phyloP scores from a whole-genome alignment of 176 grass and related monocot species.

The Triticum urartu region DNA sequence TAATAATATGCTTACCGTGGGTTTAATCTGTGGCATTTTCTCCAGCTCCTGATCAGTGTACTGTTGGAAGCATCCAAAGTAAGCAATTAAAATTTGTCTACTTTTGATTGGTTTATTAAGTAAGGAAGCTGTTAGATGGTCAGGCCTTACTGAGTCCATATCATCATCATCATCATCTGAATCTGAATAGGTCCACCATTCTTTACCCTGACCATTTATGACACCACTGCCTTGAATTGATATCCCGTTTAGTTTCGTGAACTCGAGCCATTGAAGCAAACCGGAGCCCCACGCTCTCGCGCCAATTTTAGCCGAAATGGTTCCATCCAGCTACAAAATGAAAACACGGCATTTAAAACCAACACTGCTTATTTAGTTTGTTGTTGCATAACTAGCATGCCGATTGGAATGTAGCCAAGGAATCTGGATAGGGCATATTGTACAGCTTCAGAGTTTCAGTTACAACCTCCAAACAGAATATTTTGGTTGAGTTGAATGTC shows the following conservation, averaged over 20 bases:
- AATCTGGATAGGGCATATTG: neutral
- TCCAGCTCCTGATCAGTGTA: slow-evolving; percentile 45
- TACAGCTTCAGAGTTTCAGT: neutral
- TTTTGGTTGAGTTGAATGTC: neutral
- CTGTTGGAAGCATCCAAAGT: slow-evolving; percentile 46
- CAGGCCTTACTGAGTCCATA: slow-evolving; percentile 54
- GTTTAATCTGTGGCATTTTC: slow-evolving; percentile 76
- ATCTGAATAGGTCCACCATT: slow-evolving; percentile 80
- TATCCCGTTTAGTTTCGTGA: slow-evolving; percentile 84
- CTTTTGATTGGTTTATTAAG: slow-evolving; percentile 14
- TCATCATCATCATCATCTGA: slow-evolving; percentile 30
- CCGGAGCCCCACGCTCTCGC: slow-evolving; percentile 59
- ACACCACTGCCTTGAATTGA: slow-evolving; percentile 70
- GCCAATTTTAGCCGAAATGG: slow-evolving; percentile 62
- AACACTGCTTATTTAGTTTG: neutral
- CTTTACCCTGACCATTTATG: slow-evolving; percentile 74
- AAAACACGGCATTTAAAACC: slow-evolving; percentile 1
- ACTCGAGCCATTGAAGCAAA: slow-evolving; percentile 85
- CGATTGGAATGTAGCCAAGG: neutral
- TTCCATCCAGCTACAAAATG: slow-evolving; percentile 73
- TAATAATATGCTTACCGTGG: slow-evolving; percentile 63
- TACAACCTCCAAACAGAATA: neutral
- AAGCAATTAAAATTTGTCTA: slow-evolving; percentile 36
- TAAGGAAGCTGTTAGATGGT: slow-evolving; percentile 16
- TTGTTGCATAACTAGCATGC: neutral